Evolutionary conservation across 768 basidiomycete species (phyloP).

Genomic region (Serendipita vermifera): DNA sequence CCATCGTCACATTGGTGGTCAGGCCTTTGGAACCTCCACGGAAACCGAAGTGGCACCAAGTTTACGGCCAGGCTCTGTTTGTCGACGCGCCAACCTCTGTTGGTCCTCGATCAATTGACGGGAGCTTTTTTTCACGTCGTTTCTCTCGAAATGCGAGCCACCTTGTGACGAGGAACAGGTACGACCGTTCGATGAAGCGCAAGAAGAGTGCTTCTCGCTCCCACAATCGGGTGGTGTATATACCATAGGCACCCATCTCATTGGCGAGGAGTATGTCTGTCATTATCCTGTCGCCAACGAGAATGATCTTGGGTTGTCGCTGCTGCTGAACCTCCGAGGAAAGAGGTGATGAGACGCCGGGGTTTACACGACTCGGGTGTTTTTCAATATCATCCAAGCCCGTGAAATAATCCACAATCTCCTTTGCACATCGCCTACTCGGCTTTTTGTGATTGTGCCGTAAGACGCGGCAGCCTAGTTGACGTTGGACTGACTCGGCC

Average conservation of each 20-base stretch:
- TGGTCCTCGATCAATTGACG: too few relatives aligned
- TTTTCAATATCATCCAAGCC: too few relatives aligned
- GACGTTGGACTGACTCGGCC: conserved; percentile 32
- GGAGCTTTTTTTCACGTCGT: too few relatives aligned
- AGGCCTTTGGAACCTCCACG: too few relatives aligned
- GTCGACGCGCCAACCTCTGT: too few relatives aligned
- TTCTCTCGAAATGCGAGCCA: too few relatives aligned
- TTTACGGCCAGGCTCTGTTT: too few relatives aligned
- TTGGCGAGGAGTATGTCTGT: conserved; percentile 85
- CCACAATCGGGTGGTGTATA: conserved; percentile 20
- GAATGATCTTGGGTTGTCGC: too few relatives aligned
- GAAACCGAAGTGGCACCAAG: too few relatives aligned
- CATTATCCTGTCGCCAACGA: conserved; percentile 86
- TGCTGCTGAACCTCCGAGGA: conserved; percentile 12
- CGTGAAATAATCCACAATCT: conserved; percentile 64
- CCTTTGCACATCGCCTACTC: conserved; percentile 54
- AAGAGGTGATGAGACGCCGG: not conserved
- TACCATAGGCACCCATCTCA: conserved; percentile 36
- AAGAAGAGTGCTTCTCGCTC: conserved; percentile 16
- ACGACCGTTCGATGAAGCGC: conserved; percentile 9
- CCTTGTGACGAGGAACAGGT: not conserved
- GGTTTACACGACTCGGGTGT: too few relatives aligned
- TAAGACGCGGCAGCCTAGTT: conserved; percentile 53
- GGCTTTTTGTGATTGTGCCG: conserved; percentile 69
- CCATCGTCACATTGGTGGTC: too few relatives aligned